Evolutionary conservation across 1,284 basidiomycete species (phyloP).

Genomic region (Rugosomyces carneus): DNA sequence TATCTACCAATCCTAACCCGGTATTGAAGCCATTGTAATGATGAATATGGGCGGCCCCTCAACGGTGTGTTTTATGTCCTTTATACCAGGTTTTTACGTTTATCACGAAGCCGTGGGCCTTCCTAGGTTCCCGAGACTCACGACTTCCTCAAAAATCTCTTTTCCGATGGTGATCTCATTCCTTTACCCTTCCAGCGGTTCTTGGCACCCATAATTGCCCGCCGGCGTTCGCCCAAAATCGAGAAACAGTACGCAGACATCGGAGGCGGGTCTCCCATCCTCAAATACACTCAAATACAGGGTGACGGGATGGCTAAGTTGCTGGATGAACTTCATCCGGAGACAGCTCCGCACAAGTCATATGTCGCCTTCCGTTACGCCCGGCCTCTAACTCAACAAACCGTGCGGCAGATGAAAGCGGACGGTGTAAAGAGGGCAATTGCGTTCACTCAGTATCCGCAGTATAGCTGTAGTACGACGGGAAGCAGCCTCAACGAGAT

Average conservation of each 20-base stretch:
- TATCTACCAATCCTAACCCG: too few species aligned
- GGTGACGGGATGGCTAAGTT: conserved; percentile 87
- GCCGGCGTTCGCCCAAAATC: conserved; percentile 89
- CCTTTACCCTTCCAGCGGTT: conserved; percentile 89
- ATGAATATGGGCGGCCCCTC: conserved; percentile 98
- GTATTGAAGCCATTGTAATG: conserved; percentile 85
- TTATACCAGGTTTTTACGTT: conserved; percentile 11
- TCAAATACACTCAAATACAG: conserved; percentile 85
- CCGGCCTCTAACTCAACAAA: conserved; percentile 81
- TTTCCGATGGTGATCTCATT: conserved; percentile 94
- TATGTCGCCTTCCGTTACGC: conserved; percentile 97
- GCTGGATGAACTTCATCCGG: conserved; percentile 90
- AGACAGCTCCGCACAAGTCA: conserved; percentile 91
- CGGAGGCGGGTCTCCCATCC: conserved; percentile 97
- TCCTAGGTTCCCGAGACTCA: conserved; percentile 77
- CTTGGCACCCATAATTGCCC: conserved; percentile 87
- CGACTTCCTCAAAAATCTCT: conserved; percentile 90
- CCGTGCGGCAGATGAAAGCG: conserved; percentile 77
- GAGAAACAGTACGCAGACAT: conserved; percentile 93
- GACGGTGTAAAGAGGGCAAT: conserved; percentile 93
- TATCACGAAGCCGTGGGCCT: conserved; percentile 7
- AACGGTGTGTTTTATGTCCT: conserved; percentile 51
- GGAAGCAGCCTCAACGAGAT: conserved; percentile 96
- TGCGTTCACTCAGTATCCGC: conserved; percentile 98
- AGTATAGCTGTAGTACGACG: conserved; percentile 98